Evolutionary conservation across 352 stramenopile genomes (phyloP), one percentile per base, ranked within the genome.

Genomic region (Phytopythium helicoides): DNA sequence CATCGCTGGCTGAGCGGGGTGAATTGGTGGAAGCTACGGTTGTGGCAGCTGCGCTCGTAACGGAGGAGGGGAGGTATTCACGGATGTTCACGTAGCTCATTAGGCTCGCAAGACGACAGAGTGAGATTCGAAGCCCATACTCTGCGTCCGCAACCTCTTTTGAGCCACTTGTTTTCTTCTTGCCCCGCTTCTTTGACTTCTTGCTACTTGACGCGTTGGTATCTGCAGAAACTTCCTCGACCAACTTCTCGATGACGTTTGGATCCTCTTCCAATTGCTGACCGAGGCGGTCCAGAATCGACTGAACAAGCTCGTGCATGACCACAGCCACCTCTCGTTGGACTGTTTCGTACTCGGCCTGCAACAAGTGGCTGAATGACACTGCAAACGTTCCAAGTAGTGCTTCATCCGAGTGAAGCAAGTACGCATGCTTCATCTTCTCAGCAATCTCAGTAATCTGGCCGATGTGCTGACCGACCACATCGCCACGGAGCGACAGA

Each of bases 251-350:
- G 19, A 65, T 68, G 18, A 87, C 37, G 38, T 65, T 76, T 26
- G 60, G 49, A 38, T 95, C 83, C 37, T 76, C 71, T 53, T 81
- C 55, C 7, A 94, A 53, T 11, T 73, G 58, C 18, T 73, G 58
- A 38, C 78, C 63, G 2, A 76, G 54, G 45, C 89, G 86, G 19
- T 91, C 81, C 6, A 91, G 60, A 12, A 89, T 48, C 21, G 81
- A 68, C 66, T 92, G 80, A 21, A 82, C 46, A 3, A 95, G 57
- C 52, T 94, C 80, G 35, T 81, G 78, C 9, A 92, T 59, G n/a
- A 87, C 76, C 25, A 87, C 58, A 46, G 91, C 82, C 3, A 76
- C 79, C 58, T 94, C 83, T 21, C 84, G 74, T 65, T 89, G 91
- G 19, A 93, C 61, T 34, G 86, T 82, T 42, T 84, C 74, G 53